Conservation (phyloP, 192 early-diverging fungal species). For the Entrophospora sp. region DNA sequence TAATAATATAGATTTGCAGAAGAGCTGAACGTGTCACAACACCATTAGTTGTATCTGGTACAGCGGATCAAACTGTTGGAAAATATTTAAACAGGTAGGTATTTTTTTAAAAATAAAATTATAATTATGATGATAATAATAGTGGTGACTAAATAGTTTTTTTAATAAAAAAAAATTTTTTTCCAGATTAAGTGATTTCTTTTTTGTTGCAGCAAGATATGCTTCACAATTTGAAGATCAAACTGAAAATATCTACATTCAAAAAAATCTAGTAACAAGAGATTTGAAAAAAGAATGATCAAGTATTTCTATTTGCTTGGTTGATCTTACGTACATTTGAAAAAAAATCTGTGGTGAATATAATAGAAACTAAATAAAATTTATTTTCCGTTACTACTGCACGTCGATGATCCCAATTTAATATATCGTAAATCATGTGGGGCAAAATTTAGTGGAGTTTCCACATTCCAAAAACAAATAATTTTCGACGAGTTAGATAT, state of each 20-base stretch:
- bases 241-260: slow-evolving; percentile 69
- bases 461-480: no score
- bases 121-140: neutral
- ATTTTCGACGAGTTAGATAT: no score
- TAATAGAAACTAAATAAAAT: no score
- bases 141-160: neutral
- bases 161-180: no score
- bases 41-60: slow-evolving; percentile 50
- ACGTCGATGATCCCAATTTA: no score
- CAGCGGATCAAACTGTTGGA: slow-evolving; percentile 49
- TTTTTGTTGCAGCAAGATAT: slow-evolving; percentile 83
- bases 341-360: no score
- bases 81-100: slow-evolving; percentile 62
- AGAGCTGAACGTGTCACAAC: slow-evolving; percentile 78
- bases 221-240: slow-evolving; percentile 63
- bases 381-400: no score
- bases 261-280: slow-evolving; percentile 12
- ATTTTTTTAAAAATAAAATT: neutral
- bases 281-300: slow-evolving; percentile 4
- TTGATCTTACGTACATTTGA: no score
- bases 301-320: no score
- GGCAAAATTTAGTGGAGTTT: no score
- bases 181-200: slow-evolving; percentile 70
- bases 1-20: slow-evolving; percentile 46
- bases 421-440: no score